Conservation (phyloP, 257 asterid genomes). For the Capsicum baccatum region DNA sequence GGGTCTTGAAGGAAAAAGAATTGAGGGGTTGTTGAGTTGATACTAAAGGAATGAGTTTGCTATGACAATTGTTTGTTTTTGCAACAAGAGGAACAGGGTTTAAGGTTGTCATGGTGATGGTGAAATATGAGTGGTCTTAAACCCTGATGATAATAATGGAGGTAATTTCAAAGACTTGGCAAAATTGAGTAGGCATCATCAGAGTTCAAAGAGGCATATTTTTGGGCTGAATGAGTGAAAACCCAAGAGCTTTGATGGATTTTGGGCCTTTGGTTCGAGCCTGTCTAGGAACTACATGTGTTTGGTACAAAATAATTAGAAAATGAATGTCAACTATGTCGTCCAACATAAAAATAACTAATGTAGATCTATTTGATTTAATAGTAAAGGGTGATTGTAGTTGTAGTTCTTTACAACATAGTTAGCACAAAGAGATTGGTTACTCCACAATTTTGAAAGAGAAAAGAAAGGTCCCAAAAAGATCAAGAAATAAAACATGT, state of each 20-base stretch:
- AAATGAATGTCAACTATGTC: no score
- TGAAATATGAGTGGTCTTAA: background rate
- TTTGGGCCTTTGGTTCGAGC: background rate
- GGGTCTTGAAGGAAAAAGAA: slow-evolving; percentile 1
- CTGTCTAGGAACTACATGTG: no score
- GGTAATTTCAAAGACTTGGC: background rate
- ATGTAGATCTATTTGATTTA: no score
- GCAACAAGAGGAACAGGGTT: background rate
- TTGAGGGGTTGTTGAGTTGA: slow-evolving; percentile 1
- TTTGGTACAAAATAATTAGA: no score
- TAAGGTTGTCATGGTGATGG: slow-evolving; percentile 9
- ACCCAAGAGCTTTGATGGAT: background rate
- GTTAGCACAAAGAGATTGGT: no score
- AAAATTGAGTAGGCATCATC: background rate
- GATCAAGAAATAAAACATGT: no score
- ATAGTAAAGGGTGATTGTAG: no score
- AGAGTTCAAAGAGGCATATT: background rate
- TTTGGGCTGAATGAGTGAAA: background rate
- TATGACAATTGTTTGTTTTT: background rate
- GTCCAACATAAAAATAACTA: no score
- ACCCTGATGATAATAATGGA: slow-evolving; percentile 1
- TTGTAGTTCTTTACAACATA: no score
- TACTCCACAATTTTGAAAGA: no score
- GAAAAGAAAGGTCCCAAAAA: no score
- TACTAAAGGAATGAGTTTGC: background rate